phyloP scores from a whole-genome alignment of 306 rosid genomes.

The Carpinus viminea region DNA sequence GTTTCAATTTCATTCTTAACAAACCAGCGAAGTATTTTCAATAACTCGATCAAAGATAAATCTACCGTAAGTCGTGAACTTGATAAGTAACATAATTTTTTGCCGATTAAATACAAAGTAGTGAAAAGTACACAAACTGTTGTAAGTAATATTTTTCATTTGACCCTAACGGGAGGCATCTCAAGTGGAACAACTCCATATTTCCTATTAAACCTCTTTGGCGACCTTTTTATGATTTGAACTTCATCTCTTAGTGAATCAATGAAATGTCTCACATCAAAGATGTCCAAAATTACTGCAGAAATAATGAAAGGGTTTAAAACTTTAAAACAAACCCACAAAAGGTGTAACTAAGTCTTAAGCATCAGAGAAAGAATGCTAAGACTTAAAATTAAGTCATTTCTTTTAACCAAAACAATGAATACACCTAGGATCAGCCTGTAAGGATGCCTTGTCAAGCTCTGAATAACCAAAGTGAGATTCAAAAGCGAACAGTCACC shows the following conservation, averaged over 20 bases:
- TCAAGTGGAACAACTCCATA: constrained; percentile 50
- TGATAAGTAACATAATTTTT: background rate
- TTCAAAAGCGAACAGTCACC: constrained; percentile 91
- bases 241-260: constrained; percentile 88
- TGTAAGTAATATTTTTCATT: constrained; percentile 77
- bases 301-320: constrained; percentile 31
- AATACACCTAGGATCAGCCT: constrained; percentile 94
- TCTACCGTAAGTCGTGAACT: background rate
- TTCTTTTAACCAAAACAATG: constrained; percentile 18
- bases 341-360: constrained; percentile 15
- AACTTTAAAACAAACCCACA: constrained; percentile 23
- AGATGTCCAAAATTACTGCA: constrained; percentile 94
- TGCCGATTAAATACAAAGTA: constrained; percentile 2
- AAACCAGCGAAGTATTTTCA: background rate
- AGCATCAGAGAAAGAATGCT: constrained; percentile 48
- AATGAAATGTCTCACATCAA: constrained; percentile 88
- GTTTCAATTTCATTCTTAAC: too few species aligned
- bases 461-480: constrained; percentile 93
- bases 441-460: constrained; percentile 92
- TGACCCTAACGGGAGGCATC: constrained; percentile 99
- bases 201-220: constrained; percentile 66
- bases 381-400: constrained; percentile 27
- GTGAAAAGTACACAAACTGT: constrained; percentile 52
- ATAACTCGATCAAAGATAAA: background rate
- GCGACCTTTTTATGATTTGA: constrained; percentile 84